These are phyloP conservation scores for Nannizzia gypsea DNA, from an alignment of 2,329 filamentous ascomycete species.

Conservation along the genomic window DNA sequence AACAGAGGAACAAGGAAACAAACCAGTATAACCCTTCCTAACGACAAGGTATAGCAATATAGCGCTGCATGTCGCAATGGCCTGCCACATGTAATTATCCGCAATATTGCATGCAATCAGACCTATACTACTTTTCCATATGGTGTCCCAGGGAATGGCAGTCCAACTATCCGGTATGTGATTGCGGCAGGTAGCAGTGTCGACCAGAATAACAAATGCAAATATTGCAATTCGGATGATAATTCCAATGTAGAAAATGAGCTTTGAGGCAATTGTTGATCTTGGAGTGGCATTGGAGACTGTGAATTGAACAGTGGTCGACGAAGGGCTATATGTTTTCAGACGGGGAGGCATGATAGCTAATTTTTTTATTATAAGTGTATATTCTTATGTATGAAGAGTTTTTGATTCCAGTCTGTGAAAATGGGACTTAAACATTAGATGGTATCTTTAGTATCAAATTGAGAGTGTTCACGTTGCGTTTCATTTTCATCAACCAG, in stretches of 20 bases:
- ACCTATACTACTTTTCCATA: constrained; percentile 28
- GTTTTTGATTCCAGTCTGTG: too few species aligned
- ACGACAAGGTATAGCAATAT: constrained; percentile 36
- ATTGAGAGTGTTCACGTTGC: too few species aligned
- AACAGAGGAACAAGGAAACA: constrained; percentile 8
- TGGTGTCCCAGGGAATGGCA: constrained; percentile 20
- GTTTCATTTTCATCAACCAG: too few species aligned
- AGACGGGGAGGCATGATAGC: constrained; percentile 47
- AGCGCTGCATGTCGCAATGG: constrained; percentile 29
- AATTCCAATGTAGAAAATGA: constrained; percentile 35
- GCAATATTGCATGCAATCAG: constrained; percentile 25
- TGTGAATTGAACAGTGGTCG: constrained; percentile 84
- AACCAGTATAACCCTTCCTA: constrained; percentile 42
- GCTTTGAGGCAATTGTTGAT: constrained; percentile 35
- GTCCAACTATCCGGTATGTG: constrained; percentile 20
- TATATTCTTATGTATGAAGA: too few species aligned
- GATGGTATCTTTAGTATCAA: too few species aligned
- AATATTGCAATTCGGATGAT: constrained; percentile 36
- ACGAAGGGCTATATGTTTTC: constrained; percentile 48
- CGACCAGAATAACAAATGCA: constrained; percentile 28
- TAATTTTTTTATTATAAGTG: too few species aligned
- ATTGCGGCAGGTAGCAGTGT: constrained; percentile 24
- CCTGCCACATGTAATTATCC: constrained; percentile 32
- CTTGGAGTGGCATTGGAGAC: constrained; percentile 63
- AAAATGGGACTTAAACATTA: too few species aligned